Percentiles rank a stretch among this genome's conserved stretches.
phyloP scores from a whole-genome alignment of 192 early-diverging fungal genomes.

The Coemansia sp. region DNA sequence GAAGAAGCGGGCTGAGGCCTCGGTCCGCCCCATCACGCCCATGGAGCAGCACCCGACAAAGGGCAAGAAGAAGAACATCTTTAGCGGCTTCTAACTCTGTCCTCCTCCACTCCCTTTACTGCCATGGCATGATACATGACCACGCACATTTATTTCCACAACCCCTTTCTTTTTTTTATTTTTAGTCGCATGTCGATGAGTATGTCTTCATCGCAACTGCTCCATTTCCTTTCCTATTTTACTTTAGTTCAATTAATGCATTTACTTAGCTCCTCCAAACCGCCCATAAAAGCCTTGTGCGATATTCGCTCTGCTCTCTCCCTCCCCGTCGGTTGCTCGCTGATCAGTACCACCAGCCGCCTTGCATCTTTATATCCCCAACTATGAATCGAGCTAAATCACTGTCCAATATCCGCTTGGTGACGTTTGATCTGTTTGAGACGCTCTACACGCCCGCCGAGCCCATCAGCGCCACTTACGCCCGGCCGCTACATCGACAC shows the following conservation, averaged over 20 bases:
- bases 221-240: constrained; percentile 8
- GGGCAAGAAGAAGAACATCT: constrained; percentile 60
- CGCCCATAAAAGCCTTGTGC: constrained; percentile 4
- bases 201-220: constrained; percentile 1
- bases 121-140: constrained; percentile 7
- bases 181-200: constrained; percentile 5
- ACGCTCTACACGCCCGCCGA: constrained; percentile 62
- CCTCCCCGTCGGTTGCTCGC: not conserved
- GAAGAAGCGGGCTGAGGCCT: constrained; percentile 83
- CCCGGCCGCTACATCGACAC: constrained; percentile 33
- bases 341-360: too few relatives aligned
- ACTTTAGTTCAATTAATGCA: not conserved
- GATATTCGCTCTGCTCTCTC: not conserved
- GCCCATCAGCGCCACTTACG: constrained; percentile 29
- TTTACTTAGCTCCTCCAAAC: not conserved
- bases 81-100: constrained; percentile 50
- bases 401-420: constrained; percentile 48
- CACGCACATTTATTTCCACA: constrained; percentile 5
- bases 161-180: not conserved
- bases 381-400: constrained; percentile 6
- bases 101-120: not conserved
- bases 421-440: constrained; percentile 69
- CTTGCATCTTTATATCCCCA: not conserved
- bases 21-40: constrained; percentile 44
- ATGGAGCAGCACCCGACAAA: constrained; percentile 57